Evolutionary conservation across 768 basidiomycete genomes (phyloP).

Genomic region (Russula lepida): DNA sequence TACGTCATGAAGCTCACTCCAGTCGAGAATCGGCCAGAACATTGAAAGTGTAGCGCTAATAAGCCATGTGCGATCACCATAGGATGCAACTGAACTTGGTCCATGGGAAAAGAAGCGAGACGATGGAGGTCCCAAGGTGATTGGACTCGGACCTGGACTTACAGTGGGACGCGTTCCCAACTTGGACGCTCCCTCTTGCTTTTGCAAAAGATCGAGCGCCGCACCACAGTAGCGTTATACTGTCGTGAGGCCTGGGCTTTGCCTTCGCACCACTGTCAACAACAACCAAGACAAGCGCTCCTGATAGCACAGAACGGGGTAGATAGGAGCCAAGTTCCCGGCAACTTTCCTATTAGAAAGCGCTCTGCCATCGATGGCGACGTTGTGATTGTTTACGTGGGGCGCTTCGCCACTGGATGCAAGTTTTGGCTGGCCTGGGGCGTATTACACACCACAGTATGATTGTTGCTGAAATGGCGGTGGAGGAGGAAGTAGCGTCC

Average conservation of each 20-base stretch:
- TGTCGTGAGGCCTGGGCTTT: background rate
- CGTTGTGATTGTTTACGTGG: background rate
- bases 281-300: too few species aligned
- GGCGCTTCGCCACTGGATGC: background rate
- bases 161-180: background rate
- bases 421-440: background rate
- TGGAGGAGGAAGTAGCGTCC: background rate
- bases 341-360: background rate
- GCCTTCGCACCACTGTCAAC: background rate
- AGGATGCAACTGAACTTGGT: background rate
- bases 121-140: background rate
- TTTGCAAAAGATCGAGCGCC: background rate
- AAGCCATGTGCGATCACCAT: background rate
- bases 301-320: background rate
- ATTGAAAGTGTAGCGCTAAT: background rate
- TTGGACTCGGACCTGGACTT: background rate
- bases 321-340: background rate
- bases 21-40: background rate
- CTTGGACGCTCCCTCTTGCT: background rate
- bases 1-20: background rate
- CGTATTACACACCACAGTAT: too few species aligned
- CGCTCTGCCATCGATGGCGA: background rate
- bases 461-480: background rate
- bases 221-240: background rate
- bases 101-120: background rate